Conservation (phyloP, 1,284 basidiomycete species). For the Boletus coffeatus region DNA sequence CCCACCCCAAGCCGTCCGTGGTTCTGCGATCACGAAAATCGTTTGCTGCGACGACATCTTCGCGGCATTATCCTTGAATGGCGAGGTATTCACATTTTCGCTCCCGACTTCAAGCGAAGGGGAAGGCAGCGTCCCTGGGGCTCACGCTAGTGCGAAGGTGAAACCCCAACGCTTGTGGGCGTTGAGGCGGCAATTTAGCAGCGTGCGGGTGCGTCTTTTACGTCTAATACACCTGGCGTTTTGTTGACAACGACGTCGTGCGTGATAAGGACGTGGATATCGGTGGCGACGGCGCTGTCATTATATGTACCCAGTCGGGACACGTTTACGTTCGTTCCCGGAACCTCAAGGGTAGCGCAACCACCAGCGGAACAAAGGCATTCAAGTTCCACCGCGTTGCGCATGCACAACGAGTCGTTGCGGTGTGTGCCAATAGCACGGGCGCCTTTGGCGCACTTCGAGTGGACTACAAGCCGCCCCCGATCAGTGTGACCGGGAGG, state of each 20-base stretch:
- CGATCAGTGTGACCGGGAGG: slow-evolving; percentile 57
- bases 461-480: slow-evolving; percentile 61
- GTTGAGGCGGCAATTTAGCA: slow-evolving; percentile 80
- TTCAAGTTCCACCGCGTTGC: slow-evolving; percentile 81
- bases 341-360: slow-evolving; percentile 37
- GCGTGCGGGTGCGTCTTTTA: slow-evolving; percentile 55
- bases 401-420: slow-evolving; percentile 78
- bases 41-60: slow-evolving; percentile 79
- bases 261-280: slow-evolving; percentile 75
- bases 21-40: slow-evolving; percentile 76
- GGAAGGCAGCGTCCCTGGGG: slow-evolving; percentile 18
- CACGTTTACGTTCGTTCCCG: slow-evolving; percentile 87
- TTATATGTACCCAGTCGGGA: slow-evolving; percentile 91
- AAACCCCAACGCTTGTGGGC: slow-evolving; percentile 93
- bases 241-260: slow-evolving; percentile 2
- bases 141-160: slow-evolving; percentile 29
- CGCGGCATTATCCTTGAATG: slow-evolving; percentile 81
- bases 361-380: slow-evolving; percentile 42
- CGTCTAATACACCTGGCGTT: background rate
- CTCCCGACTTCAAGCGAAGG: slow-evolving; percentile 36
- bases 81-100: slow-evolving; percentile 89
- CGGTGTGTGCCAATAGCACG: slow-evolving; percentile 83
- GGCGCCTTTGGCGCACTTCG: slow-evolving; percentile 89
- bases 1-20: slow-evolving; percentile 68
- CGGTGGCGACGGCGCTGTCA: slow-evolving; percentile 83